Evolutionary conservation across 148 eudicot genomes (phyloP).

Genomic region (Fagopyrum homotropicum): DNA sequence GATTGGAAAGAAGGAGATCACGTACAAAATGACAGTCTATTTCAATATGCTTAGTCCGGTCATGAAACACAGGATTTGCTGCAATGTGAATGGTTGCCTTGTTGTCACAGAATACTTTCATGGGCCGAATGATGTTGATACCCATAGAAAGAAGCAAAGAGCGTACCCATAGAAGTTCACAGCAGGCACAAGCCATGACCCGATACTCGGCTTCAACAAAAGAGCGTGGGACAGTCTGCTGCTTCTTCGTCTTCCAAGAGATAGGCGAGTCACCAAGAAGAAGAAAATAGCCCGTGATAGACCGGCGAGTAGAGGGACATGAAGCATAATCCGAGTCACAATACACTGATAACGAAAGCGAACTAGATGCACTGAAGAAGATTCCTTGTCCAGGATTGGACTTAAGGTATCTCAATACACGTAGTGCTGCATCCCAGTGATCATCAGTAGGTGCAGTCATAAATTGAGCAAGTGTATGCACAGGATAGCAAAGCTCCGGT

Average conservation of each 20-base stretch:
- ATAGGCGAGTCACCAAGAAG: not conserved
- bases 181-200: not conserved
- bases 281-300: not conserved
- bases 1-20: not conserved
- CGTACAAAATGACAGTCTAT: not conserved
- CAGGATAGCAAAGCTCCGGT: not conserved
- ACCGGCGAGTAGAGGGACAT: not conserved
- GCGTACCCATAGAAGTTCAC: not conserved
- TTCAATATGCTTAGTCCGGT: not conserved
- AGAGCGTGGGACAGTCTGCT: not conserved
- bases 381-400: not conserved
- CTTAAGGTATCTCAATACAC: not conserved
- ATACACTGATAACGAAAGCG: not conserved
- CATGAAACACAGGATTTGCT: slow-evolving; percentile 2
- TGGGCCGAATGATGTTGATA: not conserved
- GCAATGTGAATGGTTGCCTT: not conserved
- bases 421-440: not conserved
- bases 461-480: not conserved
- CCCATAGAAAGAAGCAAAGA: not conserved
- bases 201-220: not conserved
- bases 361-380: not conserved
- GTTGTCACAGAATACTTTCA: not conserved
- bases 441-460: not conserved
- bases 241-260: not conserved
- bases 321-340: not conserved